phyloP scores from a whole-genome alignment of 805 yeast genomes.

The Metschnikowia baotianmanensis region DNA sequence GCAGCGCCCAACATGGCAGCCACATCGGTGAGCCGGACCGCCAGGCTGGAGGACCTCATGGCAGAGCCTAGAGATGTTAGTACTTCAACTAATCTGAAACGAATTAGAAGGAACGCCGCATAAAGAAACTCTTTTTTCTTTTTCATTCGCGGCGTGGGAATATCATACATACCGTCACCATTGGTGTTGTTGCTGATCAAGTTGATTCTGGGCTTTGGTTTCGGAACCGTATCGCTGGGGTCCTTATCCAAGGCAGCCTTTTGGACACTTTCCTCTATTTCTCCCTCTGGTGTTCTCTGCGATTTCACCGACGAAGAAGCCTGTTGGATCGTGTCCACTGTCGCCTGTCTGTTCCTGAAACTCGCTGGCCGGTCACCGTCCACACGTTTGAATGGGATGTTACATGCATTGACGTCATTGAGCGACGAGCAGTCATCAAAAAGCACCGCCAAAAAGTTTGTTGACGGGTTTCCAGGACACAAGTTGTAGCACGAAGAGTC shows the following conservation, averaged over 20 bases:
- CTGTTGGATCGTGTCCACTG: slow-evolving; percentile 6
- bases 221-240: not conserved
- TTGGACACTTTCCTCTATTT: not conserved
- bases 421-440: slow-evolving; percentile 45
- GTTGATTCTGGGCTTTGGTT: slow-evolving; percentile 10
- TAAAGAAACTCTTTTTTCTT: not conserved
- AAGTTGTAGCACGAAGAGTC: slow-evolving; percentile 44
- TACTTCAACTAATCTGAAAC: not conserved
- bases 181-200: slow-evolving; percentile 9
- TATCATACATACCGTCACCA: not conserved
- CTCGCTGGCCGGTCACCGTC: slow-evolving; percentile 25
- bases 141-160: no score
- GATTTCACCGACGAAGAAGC: slow-evolving; percentile 13
- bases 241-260: not conserved
- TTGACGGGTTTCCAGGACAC: slow-evolving; percentile 49
- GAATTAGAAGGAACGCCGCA: not conserved
- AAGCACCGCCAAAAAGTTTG: slow-evolving; percentile 45
- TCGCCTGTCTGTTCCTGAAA: slow-evolving; percentile 9
- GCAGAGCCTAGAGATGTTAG: slow-evolving; percentile 1
- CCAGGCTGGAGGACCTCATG: slow-evolving; percentile 6
- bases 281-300: slow-evolving; percentile 4
- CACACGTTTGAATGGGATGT: slow-evolving; percentile 47
- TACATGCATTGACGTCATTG: slow-evolving; percentile 51
- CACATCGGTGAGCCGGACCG: slow-evolving; percentile 4
- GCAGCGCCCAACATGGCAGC: slow-evolving; percentile 5